Base-by-base conservation (phyloP, 345 rosid species). In the Gossypium anomalum region DNA sequence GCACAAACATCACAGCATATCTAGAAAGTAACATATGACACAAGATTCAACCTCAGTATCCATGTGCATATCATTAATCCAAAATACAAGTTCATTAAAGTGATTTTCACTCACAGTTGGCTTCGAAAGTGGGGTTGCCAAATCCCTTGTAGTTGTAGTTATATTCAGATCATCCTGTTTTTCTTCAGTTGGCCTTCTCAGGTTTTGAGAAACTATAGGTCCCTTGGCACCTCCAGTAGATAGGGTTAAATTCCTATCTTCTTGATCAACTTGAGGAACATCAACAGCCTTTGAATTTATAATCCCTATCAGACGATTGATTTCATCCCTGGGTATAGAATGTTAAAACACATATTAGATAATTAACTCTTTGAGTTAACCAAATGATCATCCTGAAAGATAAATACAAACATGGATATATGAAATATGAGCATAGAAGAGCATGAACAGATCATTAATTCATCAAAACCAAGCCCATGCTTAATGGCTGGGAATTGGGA, bases 311-410 rank as follows among this genome's bases (percentile, higher is more conserved):
- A 94, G 82, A 74, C 71, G 88, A 77, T 84, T 82, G 76, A 89
- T 82, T 82, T 94, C 92, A 78, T 83, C 90, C 85, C 98, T 94
- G 83, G 80, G 22, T n/a, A 52, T 11, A 70, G 25, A 70, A 70
- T 62, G 60, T n/a, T 11, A 70, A 69, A n/a, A 69, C 25, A 7
- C 47, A 72, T 27, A 25, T 43, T 41, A 43, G 38, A 55, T 41
- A 41, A 41, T 71, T 57, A 58, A 72, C 55, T 23, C 64, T 72
- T 13, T 10, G 43, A 45, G 10, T 13, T 16, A 68, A 67, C 57
- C 51, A 51, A 47, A 22, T 69, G 60, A 27, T 69, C 72, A 27
- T 10, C 44, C 59, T 51, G 10, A 70, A 49, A 52, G 73, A 58
- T 13, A n/a, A 65, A 76, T 16, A 68, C 71, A 57, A 77, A 67